phyloP scores from a whole-genome alignment of 495 filamentous ascomycete genomes.

The Neurospora sp. region DNA sequence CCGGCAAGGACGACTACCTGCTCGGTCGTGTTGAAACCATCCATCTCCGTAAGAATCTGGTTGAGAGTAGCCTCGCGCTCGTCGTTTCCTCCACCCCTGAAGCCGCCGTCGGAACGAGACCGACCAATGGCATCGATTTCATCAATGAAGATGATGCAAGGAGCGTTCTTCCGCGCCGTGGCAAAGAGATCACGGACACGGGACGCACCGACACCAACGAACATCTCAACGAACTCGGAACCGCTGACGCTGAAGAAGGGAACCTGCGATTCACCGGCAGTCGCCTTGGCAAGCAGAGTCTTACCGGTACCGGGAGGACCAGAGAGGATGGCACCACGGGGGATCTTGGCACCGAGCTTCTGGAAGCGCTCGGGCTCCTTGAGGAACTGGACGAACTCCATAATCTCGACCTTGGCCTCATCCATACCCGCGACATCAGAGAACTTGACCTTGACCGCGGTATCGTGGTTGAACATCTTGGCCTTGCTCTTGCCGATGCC shows the following conservation, averaged over 20 bases:
- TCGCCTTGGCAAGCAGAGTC: conserved; percentile 92
- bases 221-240: conserved; percentile 99
- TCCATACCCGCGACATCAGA: conserved; percentile 97
- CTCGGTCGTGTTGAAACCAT: conserved; percentile 95
- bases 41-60: conserved; percentile 98
- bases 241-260: conserved; percentile 98
- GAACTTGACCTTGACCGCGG: conserved; percentile 92
- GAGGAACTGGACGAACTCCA: conserved; percentile 97
- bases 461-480: conserved; percentile 94
- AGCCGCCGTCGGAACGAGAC: conserved; percentile 60
- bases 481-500: conserved; percentile 91
- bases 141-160: conserved; percentile 99
- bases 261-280: conserved; percentile 92
- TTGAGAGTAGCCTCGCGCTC: conserved; percentile 95
- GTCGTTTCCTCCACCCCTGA: conserved; percentile 82
- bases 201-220: conserved; percentile 94
- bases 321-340: conserved; percentile 89
- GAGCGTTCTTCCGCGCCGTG: conserved; percentile 88
- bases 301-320: conserved; percentile 98
- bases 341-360: conserved; percentile 92
- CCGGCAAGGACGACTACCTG: conserved; percentile 97
- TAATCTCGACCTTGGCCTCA: conserved; percentile 95
- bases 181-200: conserved; percentile 92
- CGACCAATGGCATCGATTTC: conserved; percentile 98
- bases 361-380: conserved; percentile 84